Evolutionary conservation across 129 eudicot genomes (phyloP).

Genomic region (Centella asiatica): DNA sequence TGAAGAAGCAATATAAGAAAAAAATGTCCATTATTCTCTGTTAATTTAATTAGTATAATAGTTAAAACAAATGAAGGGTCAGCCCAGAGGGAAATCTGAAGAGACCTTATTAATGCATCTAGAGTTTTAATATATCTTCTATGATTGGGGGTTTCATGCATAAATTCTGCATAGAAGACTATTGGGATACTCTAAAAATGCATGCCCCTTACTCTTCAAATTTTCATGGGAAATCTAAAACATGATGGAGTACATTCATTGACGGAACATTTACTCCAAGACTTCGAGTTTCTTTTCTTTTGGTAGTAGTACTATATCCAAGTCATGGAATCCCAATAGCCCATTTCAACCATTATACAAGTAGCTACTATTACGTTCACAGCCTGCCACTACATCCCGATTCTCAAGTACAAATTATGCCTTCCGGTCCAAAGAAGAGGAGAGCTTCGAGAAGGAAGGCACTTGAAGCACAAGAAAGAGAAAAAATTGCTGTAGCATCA

Average conservation of each 20-base stretch:
- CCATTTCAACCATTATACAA: background rate
- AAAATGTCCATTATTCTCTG: too few species aligned
- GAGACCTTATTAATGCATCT: too few species aligned
- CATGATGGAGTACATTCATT: background rate
- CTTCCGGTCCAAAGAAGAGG: conserved; percentile 8
- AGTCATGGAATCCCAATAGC: background rate
- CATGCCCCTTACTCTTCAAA: background rate
- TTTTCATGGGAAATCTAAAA: background rate
- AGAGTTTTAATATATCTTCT: too few species aligned
- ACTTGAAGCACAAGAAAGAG: background rate
- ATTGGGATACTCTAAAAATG: too few species aligned
- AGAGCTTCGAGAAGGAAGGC: background rate
- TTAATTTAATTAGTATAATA: too few species aligned
- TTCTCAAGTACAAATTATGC: background rate
- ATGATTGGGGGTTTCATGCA: too few species aligned
- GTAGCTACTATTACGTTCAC: background rate
- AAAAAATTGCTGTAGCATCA: too few species aligned
- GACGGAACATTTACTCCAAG: background rate
- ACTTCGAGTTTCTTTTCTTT: background rate
- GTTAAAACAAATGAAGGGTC: too few species aligned
- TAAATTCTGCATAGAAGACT: too few species aligned
- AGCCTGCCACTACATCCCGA: background rate
- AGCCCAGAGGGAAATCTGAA: too few species aligned
- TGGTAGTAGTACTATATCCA: too few species aligned
- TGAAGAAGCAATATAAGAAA: too few species aligned